Evolutionary conservation across 306 rosid genomes (phyloP).

Genomic region (Datisca glomerata): DNA sequence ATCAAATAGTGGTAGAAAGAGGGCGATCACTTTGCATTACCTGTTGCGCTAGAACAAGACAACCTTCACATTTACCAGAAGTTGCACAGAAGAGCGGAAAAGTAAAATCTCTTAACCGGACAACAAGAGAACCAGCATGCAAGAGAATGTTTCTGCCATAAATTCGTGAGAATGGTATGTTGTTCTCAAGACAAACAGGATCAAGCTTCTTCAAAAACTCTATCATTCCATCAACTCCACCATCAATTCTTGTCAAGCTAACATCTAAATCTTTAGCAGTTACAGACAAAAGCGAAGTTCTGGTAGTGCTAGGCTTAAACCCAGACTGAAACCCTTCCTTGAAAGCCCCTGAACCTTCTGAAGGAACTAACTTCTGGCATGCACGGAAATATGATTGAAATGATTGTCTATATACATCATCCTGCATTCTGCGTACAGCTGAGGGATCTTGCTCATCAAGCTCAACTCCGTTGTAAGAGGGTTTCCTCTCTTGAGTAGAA

Average conservation of each 20-base stretch:
- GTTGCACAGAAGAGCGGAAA: constrained; percentile 78
- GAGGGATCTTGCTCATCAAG: constrained; percentile 59
- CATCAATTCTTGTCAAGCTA: constrained; percentile 75
- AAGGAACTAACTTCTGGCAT: constrained; percentile 53
- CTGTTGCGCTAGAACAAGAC: constrained; percentile 91
- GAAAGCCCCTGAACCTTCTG: constrained; percentile 92
- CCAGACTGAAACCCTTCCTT: constrained; percentile 79
- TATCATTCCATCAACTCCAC: constrained; percentile 88
- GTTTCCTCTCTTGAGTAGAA: constrained; percentile 49
- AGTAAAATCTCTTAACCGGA: constrained; percentile 66
- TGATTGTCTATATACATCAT: constrained; percentile 64
- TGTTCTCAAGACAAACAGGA: constrained; percentile 65
- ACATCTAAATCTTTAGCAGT: constrained; percentile 63
- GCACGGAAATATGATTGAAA: constrained; percentile 81
- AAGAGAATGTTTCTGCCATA: constrained; percentile 76
- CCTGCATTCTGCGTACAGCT: constrained; percentile 38
- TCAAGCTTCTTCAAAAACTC: constrained; percentile 75
- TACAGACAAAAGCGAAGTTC: constrained; percentile 79
- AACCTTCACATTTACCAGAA: constrained; percentile 78
- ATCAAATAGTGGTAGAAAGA: constrained; percentile 9
- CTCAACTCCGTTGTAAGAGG: constrained; percentile 44
- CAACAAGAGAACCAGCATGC: constrained; percentile 56
- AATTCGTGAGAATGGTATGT: constrained; percentile 84
- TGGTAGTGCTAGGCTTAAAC: constrained; percentile 67
- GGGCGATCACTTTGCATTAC: constrained; percentile 25